A percentile compares a stretch with the other conserved stretches of the same genome.
These are phyloP conservation scores for Pseudocercospora pini-densiflorae DNA, from an alignment of 2,329 filamentous ascomycete genomes.

Conservation along the genomic window DNA sequence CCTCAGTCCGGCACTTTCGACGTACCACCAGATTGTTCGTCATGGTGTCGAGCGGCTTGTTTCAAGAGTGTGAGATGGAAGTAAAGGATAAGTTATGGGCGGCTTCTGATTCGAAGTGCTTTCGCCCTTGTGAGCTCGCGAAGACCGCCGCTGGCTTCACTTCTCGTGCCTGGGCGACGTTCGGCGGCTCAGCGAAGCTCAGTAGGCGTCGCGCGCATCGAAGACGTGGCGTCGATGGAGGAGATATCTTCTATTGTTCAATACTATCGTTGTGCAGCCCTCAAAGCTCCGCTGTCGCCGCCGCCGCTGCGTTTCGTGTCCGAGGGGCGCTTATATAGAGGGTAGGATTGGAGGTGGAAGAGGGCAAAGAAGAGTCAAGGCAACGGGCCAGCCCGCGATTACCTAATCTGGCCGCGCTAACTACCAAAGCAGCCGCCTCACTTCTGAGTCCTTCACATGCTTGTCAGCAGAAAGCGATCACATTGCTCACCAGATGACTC, in stretches of 20 bases:
- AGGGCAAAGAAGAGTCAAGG: neutral
- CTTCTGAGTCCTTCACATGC: neutral
- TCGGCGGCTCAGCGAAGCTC: conserved; percentile 12
- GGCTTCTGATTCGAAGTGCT: neutral
- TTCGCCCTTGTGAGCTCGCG: neutral
- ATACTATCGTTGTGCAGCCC: conserved; percentile 7
- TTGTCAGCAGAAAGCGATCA: too few relatives aligned
- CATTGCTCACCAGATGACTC: too few relatives aligned
- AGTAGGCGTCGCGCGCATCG: conserved; percentile 13
- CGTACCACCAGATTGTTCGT: conserved; percentile 37
- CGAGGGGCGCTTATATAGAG: conserved; percentile 2
- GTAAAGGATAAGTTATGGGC: neutral
- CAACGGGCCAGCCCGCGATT: neutral
- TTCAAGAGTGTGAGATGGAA: neutral
- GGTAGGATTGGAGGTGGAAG: neutral
- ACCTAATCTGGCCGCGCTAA: neutral
- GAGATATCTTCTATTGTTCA: conserved; percentile 14
- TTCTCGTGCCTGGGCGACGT: conserved; percentile 11
- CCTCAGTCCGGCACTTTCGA: conserved; percentile 1
- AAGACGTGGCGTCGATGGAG: neutral
- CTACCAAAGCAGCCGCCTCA: neutral
- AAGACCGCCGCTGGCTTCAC: conserved; percentile 11
- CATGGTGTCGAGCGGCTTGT: conserved; percentile 25
- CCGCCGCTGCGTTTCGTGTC: conserved; percentile 5
- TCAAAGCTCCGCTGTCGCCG: conserved; percentile 8